These are phyloP conservation scores for Bryopsis sp. DNA, from an alignment of 139 green algal genomes.

Conservation along the genomic window DNA sequence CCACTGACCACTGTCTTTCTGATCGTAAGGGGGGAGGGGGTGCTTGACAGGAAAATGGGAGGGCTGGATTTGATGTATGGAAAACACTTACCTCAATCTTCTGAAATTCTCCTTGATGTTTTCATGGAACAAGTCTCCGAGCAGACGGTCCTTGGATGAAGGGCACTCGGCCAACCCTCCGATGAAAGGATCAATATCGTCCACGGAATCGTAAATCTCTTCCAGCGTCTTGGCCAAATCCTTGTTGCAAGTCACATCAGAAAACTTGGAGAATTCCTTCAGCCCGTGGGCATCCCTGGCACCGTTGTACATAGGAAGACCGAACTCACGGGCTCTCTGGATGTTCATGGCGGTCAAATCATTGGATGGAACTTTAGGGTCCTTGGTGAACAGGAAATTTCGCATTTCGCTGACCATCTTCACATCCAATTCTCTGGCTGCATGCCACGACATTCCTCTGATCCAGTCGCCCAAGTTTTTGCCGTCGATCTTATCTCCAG, in stretches of 20 bases:
- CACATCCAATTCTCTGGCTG: background rate
- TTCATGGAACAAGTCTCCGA: constrained; percentile 7
- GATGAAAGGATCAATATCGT: constrained; percentile 11
- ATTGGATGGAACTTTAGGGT: background rate
- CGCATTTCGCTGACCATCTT: background rate
- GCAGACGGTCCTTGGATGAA: background rate
- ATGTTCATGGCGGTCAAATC: constrained; percentile 10
- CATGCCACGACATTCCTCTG: background rate
- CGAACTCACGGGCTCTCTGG: background rate
- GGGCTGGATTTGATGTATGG: too few relatives aligned
- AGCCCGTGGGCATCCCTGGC: constrained; percentile 3
- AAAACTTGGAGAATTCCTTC: background rate
- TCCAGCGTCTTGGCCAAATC: constrained; percentile 1
- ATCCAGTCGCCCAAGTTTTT: background rate
- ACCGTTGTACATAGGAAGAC: constrained; percentile 9
- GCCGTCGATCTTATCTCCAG: background rate
- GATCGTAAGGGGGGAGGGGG: too few relatives aligned
- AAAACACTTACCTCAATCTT: constrained; percentile 1
- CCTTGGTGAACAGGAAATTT: background rate
- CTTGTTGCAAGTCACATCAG: background rate
- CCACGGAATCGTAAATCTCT: background rate
- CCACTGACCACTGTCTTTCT: too few relatives aligned
- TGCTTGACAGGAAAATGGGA: too few relatives aligned
- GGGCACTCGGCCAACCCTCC: background rate
- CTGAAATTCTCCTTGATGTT: constrained; percentile 3